Evolutionary conservation across 129 eudicot species (phyloP).

Genomic region (Glebionis coronaria): DNA sequence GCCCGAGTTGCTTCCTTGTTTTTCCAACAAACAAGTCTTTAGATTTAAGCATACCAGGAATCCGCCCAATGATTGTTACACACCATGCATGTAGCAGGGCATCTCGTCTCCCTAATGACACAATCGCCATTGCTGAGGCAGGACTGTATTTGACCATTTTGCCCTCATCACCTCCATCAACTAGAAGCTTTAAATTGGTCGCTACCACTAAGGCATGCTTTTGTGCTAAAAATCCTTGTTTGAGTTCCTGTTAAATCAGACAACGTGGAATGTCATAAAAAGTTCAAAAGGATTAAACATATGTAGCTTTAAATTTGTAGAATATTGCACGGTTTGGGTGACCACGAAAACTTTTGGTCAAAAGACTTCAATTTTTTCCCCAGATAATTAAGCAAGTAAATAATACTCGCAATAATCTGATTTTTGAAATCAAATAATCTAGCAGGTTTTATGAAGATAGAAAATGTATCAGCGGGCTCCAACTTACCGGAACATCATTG

Average conservation of each 20-base stretch:
- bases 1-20: no score
- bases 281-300: no score
- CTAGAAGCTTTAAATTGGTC: conserved; percentile 46
- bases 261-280: no score
- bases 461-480: neutral
- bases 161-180: conserved; percentile 32
- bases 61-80: conserved; percentile 43
- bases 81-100: conserved; percentile 42
- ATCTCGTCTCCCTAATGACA: conserved; percentile 64
- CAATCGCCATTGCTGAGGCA: conserved; percentile 44
- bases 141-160: conserved; percentile 45
- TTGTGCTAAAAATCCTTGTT: conserved; percentile 69
- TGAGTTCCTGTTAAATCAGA: conserved; percentile 48
- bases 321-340: no score
- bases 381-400: no score
- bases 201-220: conserved; percentile 49
- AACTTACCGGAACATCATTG: conserved; percentile 56
- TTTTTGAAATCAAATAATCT: no score
- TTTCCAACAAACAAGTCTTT: conserved; percentile 7
- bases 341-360: no score
- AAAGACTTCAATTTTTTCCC: no score
- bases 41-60: conserved; percentile 65
- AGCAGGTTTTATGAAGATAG: neutral
- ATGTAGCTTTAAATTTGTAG: no score
- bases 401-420: no score